A percentile compares a stretch with the other conserved stretches of the same genome.
Evolutionary conservation across 2,329 filamentous ascomycete species (phyloP).

Genomic region (Aspergillus pseudoterreus): DNA sequence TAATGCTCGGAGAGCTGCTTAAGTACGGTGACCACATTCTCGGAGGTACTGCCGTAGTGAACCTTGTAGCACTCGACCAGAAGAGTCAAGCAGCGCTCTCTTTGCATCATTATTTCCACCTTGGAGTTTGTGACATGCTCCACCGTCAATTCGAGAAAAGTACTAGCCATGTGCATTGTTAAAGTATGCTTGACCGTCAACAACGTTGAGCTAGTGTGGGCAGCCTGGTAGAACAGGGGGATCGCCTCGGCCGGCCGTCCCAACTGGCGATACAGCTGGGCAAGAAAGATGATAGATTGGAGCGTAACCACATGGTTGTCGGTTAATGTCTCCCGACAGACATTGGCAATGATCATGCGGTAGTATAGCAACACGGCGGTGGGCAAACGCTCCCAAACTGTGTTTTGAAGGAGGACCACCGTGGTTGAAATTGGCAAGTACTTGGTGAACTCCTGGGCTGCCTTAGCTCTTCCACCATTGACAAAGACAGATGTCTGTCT

Average conservation of each 20-base stretch:
- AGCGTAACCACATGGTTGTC: slow-evolving; percentile 44
- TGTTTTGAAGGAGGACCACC: slow-evolving; percentile 47
- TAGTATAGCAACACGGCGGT: slow-evolving; percentile 28
- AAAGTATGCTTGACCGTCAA: slow-evolving; percentile 43
- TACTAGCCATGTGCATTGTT: slow-evolving; percentile 44
- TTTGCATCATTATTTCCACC: slow-evolving; percentile 31
- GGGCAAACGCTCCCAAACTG: slow-evolving; percentile 43
- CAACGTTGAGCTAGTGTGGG: slow-evolving; percentile 35
- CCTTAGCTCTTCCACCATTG: slow-evolving; percentile 32
- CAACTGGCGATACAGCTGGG: slow-evolving; percentile 39
- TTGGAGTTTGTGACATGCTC: slow-evolving; percentile 23
- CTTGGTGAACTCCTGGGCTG: slow-evolving; percentile 45
- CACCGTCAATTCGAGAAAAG: slow-evolving; percentile 46
- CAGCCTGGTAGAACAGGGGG: slow-evolving; percentile 44
- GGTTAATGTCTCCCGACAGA: slow-evolving; percentile 30
- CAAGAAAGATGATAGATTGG: slow-evolving; percentile 39
- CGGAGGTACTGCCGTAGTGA: slow-evolving; percentile 45
- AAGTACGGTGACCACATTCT: slow-evolving; percentile 44
- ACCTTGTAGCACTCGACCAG: slow-evolving; percentile 49
- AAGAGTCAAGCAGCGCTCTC: slow-evolving; percentile 45
- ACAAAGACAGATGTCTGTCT: slow-evolving; percentile 40
- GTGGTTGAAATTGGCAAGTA: slow-evolving; percentile 46
- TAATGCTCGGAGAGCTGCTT: slow-evolving; percentile 49
- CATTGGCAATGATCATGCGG: slow-evolving; percentile 24
- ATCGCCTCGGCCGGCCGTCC: slow-evolving; percentile 27